These are phyloP conservation scores for Petunia secreta DNA, from an alignment of 257 asterid genomes.

Conservation along the genomic window DNA sequence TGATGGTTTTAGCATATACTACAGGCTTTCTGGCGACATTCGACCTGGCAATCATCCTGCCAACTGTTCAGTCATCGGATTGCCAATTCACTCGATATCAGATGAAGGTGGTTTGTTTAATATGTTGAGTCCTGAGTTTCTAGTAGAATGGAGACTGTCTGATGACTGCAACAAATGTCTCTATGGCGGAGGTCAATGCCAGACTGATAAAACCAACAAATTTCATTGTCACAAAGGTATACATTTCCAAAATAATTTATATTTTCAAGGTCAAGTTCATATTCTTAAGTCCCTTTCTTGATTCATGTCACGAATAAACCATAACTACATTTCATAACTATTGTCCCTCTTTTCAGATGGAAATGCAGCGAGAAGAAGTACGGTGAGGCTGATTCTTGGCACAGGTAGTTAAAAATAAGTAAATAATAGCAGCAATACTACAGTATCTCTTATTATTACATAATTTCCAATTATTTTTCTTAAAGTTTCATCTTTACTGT, in stretches of 20 bases:
- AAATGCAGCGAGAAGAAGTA: neutral
- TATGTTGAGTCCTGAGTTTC: neutral
- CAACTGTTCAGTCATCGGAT: neutral
- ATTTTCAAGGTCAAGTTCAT: neutral
- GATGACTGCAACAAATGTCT: neutral
- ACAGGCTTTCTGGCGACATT: neutral
- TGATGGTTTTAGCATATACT: neutral
- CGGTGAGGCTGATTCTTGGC: neutral
- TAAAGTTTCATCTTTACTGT: neutral
- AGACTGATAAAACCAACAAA: neutral
- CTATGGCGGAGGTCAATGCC: neutral
- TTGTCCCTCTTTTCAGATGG: neutral
- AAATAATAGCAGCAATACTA: neutral
- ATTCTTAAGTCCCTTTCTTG: neutral
- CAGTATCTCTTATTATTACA: neutral
- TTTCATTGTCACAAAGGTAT: constrained; percentile 4
- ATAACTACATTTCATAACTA: neutral
- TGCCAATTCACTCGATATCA: neutral
- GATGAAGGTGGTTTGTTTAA: neutral
- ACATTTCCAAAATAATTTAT: neutral
- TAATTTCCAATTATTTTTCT: neutral
- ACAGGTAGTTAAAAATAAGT: neutral
- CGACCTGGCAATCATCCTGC: neutral
- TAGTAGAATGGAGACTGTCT: neutral
- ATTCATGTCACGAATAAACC: neutral